Percentiles rank a stretch among this genome's conserved stretches.
Evolutionary conservation across 2,329 filamentous ascomycete genomes (phyloP).

Genomic region (Cladophialophora exuberans): DNA sequence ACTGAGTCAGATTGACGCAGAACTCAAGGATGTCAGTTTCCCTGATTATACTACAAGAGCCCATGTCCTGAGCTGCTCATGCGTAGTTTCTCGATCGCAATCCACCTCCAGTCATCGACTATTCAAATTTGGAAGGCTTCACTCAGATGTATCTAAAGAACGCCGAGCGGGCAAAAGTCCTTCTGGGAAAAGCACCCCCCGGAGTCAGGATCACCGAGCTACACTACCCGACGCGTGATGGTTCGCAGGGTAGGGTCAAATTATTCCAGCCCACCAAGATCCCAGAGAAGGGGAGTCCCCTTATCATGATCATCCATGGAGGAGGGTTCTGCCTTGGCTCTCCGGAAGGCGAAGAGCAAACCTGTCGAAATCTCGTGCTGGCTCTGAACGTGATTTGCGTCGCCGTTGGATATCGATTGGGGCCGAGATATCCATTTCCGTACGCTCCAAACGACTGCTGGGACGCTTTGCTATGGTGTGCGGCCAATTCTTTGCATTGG

Average conservation of each 20-base stretch:
- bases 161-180: constrained; percentile 9
- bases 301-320: constrained; percentile 31
- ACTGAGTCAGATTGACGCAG: too few species aligned
- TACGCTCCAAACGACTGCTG: constrained; percentile 20
- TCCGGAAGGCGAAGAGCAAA: constrained; percentile 29
- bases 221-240: constrained; percentile 30
- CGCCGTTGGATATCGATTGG: constrained; percentile 24
- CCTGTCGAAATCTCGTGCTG: constrained; percentile 22
- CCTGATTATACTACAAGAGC: too few species aligned
- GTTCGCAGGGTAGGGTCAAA: constrained; percentile 23
- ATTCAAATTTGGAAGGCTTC: constrained; percentile 11
- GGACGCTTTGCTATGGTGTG: constrained; percentile 17
- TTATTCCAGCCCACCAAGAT: constrained; percentile 22
- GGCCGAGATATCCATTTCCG: constrained; percentile 25
- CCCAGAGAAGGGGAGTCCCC: constrained; percentile 10
- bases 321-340: constrained; percentile 33
- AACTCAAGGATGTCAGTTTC: too few species aligned
- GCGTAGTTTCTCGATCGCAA: too few species aligned
- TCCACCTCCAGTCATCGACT: constrained; percentile 11
- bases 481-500: constrained; percentile 32
- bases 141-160: constrained; percentile 10
- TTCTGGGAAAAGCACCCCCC: constrained; percentile 19
- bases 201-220: constrained; percentile 24
- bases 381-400: constrained; percentile 21
- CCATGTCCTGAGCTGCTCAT: too few species aligned